phyloP scores from a whole-genome alignment of 2,329 filamentous ascomycete species.

The Diaporthe citriasiana region DNA sequence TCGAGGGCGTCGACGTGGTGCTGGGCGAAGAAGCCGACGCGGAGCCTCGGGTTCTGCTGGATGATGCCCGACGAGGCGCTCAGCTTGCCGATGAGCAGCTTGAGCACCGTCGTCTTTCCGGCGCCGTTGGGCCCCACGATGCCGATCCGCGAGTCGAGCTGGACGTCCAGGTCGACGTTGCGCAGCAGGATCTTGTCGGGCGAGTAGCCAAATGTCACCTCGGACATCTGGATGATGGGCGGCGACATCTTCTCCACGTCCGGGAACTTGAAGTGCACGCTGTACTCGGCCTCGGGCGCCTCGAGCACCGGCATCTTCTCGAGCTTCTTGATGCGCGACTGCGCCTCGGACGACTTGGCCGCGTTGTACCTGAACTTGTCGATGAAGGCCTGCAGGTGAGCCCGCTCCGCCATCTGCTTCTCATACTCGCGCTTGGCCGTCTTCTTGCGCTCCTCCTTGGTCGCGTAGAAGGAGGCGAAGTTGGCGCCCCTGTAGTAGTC shows the following conservation, averaged over 20 bases:
- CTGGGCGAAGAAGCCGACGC: slow-evolving; percentile 97
- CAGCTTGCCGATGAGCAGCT: slow-evolving; percentile 93
- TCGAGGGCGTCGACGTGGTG: slow-evolving; percentile 98
- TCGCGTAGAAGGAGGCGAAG: slow-evolving; percentile 97
- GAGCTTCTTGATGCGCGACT: slow-evolving; percentile 98
- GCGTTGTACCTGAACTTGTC: slow-evolving; percentile 99
- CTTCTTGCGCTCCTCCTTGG: slow-evolving; percentile 97
- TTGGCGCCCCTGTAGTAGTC: slow-evolving; percentile 99
- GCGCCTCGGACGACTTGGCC: slow-evolving; percentile 97
- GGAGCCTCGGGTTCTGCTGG: slow-evolving; percentile 87
- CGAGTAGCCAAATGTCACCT: slow-evolving; percentile 90
- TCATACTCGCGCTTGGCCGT: slow-evolving; percentile 97
- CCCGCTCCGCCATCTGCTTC: slow-evolving; percentile 94
- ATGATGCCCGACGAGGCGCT: slow-evolving; percentile 84
- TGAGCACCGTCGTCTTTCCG: slow-evolving; percentile 98
- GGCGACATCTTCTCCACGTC: slow-evolving; percentile 98
- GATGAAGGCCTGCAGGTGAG: slow-evolving; percentile 97
- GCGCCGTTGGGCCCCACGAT: slow-evolving; percentile 99
- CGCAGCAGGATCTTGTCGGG: slow-evolving; percentile 83
- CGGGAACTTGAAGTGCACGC: slow-evolving; percentile 96
- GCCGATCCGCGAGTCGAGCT: slow-evolving; percentile 97
- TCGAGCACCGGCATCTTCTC: slow-evolving; percentile 96
- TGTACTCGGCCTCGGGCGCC: slow-evolving; percentile 92
- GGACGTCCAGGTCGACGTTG: slow-evolving; percentile 94
- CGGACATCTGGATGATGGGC: slow-evolving; percentile 97